Evolutionary conservation across 306 rosid species (phyloP), one percentile per base, ranked within the genome.

Genomic region (Dalbergia cochinchinensis): DNA sequence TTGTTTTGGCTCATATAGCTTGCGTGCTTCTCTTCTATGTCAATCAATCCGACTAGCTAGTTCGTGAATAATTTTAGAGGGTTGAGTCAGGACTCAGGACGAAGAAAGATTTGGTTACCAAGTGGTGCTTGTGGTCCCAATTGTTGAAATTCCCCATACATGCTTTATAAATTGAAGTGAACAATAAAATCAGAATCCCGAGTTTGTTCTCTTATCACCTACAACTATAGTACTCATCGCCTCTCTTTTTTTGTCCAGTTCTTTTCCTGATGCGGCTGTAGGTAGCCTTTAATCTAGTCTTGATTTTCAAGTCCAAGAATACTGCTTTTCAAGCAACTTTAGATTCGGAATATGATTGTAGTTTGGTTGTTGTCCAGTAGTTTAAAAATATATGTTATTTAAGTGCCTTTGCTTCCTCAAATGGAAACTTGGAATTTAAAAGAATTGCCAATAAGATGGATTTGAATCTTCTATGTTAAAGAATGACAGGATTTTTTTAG

Each of bases 91-190:
- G 47, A 79, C 22, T 34, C 15, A 6, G 66, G 47, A 79, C 22
- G 55, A 53, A 7, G 16, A 35, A 11, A 65, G 68, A 41, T 65
- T 47, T 66, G 77, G 66, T 65, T 20, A 66, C 11, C 3, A 45
- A 77, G 62, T 76, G 0, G 77, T 74, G 22, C 26, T 82, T 53
- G 75, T 78, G 82, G 84, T 82, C 73, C 84, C 75, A 58, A 65
- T 26, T 14, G 62, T 41, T 71, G 50, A 73, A 71, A 71, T 74
- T 83, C 19, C 68, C 80, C 54, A 16, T 42, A 53, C 55, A 58
- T 6, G 39, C 71, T 82, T 71, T 65, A 59, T 65, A 73, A 76
- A 71, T 50, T 15, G 26, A 18, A 41, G 22, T n/a, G 35, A 74
- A 70, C 47, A 55, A 39, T 37, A 35, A 71, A 47, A 50, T 45